phyloP scores from a whole-genome alignment of 805 yeast species.

The Ogataea polymorpha region DNA sequence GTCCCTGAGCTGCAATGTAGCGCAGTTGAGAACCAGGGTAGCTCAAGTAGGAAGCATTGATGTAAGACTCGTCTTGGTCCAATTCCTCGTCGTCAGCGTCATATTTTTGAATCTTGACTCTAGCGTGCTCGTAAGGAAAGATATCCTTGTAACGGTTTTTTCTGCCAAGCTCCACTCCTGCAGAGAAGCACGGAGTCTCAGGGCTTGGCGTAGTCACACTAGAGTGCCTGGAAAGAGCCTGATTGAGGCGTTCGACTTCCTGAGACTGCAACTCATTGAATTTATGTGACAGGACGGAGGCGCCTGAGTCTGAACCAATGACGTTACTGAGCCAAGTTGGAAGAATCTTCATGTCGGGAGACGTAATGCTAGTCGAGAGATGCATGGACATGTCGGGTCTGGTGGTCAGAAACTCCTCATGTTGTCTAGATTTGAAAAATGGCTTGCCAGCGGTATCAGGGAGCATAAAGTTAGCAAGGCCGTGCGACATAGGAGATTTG shows the following conservation, averaged over 20 bases:
- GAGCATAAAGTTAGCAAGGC: slow-evolving; percentile 50
- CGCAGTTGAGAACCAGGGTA: slow-evolving; percentile 37
- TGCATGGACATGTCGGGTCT: slow-evolving; percentile 28
- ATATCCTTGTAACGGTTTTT: slow-evolving; percentile 89
- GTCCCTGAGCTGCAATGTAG: slow-evolving; percentile 91
- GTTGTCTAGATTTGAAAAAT: slow-evolving; percentile 46
- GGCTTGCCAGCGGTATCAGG: slow-evolving; percentile 44
- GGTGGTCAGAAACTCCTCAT: slow-evolving; percentile 45
- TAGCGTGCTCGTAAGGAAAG: slow-evolving; percentile 79
- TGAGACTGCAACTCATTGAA: slow-evolving; percentile 65
- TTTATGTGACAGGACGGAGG: slow-evolving; percentile 42
- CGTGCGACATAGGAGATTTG: slow-evolving; percentile 31
- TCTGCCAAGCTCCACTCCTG: slow-evolving; percentile 77
- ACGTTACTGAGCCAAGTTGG: slow-evolving; percentile 55
- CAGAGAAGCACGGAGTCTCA: slow-evolving; percentile 48
- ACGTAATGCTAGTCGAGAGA: slow-evolving; percentile 22
- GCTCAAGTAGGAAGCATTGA: slow-evolving; percentile 79
- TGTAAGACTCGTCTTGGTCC: slow-evolving; percentile 51
- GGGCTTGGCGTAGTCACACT: slow-evolving; percentile 16
- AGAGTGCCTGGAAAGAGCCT: slow-evolving; percentile 34
- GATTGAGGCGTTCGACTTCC: slow-evolving; percentile 65
- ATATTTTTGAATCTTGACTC: slow-evolving; percentile 56
- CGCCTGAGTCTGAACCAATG: slow-evolving; percentile 36
- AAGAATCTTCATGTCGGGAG: slow-evolving; percentile 28
- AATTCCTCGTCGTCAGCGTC: slow-evolving; percentile 19